Evolutionary conservation across 2,329 filamentous ascomycete genomes (phyloP).

Genomic region (Talaromyces verruculosus): DNA sequence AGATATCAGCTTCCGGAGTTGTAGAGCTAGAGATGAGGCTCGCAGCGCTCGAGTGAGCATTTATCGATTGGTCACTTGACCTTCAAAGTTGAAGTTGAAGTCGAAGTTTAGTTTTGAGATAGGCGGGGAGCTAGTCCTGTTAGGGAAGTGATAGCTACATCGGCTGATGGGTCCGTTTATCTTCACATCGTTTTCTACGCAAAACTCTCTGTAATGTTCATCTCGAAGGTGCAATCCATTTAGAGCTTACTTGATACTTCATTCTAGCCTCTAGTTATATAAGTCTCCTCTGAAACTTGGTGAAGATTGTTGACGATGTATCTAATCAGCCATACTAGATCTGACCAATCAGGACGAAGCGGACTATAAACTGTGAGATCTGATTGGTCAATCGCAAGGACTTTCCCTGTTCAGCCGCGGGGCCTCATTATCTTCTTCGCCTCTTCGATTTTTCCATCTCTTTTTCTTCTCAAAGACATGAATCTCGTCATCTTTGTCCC

Average conservation of each 20-base stretch:
- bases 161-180: too few relatives aligned
- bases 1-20: background rate
- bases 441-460: background rate
- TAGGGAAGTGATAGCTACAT: background rate
- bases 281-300: background rate
- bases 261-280: background rate
- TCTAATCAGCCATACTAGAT: background rate
- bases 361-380: background rate
- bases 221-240: background rate
- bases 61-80: background rate
- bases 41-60: background rate
- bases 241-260: background rate
- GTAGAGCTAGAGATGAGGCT: background rate
- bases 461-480: background rate
- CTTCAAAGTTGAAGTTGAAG: background rate
- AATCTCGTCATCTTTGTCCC: background rate
- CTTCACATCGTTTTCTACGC: background rate
- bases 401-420: slow-evolving; percentile 15
- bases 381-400: slow-evolving; percentile 20
- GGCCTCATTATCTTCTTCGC: background rate
- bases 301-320: background rate
- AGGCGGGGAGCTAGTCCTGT: background rate
- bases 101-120: background rate
- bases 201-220: background rate
- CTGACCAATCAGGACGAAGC: background rate